Evolutionary conservation across 352 stramenopile genomes (phyloP).

Genomic region (Phytophthora chlamydospora): DNA sequence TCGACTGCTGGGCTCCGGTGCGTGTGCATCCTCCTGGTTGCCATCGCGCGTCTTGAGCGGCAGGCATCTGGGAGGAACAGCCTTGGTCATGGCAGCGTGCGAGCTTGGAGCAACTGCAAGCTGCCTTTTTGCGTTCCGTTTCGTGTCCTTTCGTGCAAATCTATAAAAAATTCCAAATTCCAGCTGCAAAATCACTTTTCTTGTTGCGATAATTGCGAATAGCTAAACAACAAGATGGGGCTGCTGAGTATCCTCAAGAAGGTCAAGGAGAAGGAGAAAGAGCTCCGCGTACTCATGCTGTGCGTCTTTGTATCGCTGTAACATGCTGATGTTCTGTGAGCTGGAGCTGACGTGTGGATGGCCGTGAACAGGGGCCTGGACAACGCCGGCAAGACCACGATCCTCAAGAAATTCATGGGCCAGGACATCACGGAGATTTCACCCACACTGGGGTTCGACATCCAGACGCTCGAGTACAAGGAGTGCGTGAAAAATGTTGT

Average conservation of each 20-base stretch:
- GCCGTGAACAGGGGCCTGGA: conserved; percentile 92
- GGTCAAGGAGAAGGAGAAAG: conserved; percentile 99
- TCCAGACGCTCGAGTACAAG: conserved; percentile 98
- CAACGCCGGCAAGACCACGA: conserved; percentile 99
- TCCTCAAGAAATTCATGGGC: conserved; percentile 98
- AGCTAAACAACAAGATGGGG: conserved; percentile 62
- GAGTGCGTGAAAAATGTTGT: conserved; percentile 42
- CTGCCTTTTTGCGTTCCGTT: conserved; percentile 20
- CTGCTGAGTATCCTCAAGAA: conserved; percentile 96
- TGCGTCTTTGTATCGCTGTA: conserved; percentile 34
- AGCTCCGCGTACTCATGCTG: conserved; percentile 98
- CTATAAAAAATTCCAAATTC: neutral
- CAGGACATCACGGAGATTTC: conserved; percentile 97
- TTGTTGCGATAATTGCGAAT: neutral
- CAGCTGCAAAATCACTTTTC: conserved; percentile 9
- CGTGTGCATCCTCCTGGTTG: conserved; percentile 40
- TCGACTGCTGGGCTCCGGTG: conserved; percentile 4
- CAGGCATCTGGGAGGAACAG: conserved; percentile 8
- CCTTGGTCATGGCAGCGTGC: conserved; percentile 27
- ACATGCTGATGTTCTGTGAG: neutral
- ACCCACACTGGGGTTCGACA: conserved; percentile 99
- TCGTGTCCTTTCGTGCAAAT: conserved; percentile 20
- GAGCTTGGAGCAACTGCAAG: neutral
- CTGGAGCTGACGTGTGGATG: conserved; percentile 19
- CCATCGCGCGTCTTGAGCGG: conserved; percentile 17